A percentile compares a stretch with the other conserved stretches of the same genome.
Conservation (phyloP, 2,329 filamentous ascomycete genomes). For the Penicillium sp. region DNA sequence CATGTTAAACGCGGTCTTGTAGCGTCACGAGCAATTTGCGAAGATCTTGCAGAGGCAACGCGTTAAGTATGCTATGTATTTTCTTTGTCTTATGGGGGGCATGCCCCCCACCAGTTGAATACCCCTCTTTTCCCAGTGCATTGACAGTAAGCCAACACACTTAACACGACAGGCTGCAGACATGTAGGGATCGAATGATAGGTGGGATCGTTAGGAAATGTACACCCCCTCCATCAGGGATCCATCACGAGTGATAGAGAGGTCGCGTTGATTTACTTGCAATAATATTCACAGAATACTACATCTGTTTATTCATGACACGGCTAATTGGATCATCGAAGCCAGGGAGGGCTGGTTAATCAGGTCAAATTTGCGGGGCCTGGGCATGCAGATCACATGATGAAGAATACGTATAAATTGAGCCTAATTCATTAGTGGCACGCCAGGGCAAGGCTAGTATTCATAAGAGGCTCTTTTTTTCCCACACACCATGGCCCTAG, state of each 20-base stretch:
- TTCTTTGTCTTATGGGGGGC: not conserved
- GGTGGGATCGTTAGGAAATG: not conserved
- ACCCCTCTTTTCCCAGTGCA: not conserved
- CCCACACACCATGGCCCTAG: slow-evolving; percentile 10
- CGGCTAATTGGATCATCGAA: not conserved
- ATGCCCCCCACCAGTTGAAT: not conserved
- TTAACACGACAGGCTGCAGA: not conserved
- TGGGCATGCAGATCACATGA: not conserved
- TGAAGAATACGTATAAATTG: not conserved
- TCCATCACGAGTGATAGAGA: not conserved
- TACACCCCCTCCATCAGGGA: not conserved
- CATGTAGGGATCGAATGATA: not conserved
- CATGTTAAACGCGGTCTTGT: not conserved
- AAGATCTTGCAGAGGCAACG: no score
- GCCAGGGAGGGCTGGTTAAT: no score
- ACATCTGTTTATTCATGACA: not conserved
- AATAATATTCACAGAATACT: not conserved
- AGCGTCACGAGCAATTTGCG: not conserved
- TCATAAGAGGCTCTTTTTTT: not conserved
- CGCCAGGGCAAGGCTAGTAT: not conserved
- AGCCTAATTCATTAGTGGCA: not conserved
- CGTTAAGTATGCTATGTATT: no score
- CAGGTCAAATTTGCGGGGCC: not conserved
- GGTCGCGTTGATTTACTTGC: not conserved
- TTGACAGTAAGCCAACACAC: not conserved